These are phyloP conservation scores for Brassica rapa DNA, from an alignment of 345 rosid genomes.

Conservation along the genomic window DNA sequence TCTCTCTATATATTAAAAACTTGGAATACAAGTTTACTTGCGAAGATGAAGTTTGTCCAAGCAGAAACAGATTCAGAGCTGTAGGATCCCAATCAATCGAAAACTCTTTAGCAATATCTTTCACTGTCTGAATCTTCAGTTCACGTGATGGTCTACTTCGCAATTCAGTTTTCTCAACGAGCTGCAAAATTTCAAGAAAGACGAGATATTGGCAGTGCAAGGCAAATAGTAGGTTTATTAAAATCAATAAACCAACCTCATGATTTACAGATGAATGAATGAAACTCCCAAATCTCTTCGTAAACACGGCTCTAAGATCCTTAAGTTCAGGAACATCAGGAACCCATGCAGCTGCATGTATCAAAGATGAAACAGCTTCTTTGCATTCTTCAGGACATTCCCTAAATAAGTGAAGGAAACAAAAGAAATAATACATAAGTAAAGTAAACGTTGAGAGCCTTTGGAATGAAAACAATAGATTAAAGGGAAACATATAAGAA, in stretches of 20 bases:
- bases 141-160: conserved; percentile 47
- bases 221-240: background rate
- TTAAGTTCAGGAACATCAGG: conserved; percentile 79
- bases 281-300: conserved; percentile 58
- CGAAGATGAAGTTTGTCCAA: conserved; percentile 39
- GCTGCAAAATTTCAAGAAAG: conserved; percentile 41
- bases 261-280: conserved; percentile 47
- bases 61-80: conserved; percentile 56
- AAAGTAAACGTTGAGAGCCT: background rate
- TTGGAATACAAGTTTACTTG: conserved; percentile 2
- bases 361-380: conserved; percentile 70
- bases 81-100: conserved; percentile 66
- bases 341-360: conserved; percentile 83
- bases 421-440: background rate
- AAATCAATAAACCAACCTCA: conserved; percentile 49
- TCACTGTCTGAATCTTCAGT: conserved; percentile 60
- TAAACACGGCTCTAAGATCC: conserved; percentile 59
- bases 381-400: conserved; percentile 84
- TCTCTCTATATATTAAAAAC: background rate
- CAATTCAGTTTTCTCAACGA: conserved; percentile 49
- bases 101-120: conserved; percentile 57
- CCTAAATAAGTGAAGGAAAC: conserved; percentile 37
- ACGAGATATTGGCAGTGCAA: background rate
- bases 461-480: background rate
- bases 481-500: background rate